Evolutionary conservation across 1,139 yeast species (phyloP).

Genomic region (Kluyveromyces sp.): DNA sequence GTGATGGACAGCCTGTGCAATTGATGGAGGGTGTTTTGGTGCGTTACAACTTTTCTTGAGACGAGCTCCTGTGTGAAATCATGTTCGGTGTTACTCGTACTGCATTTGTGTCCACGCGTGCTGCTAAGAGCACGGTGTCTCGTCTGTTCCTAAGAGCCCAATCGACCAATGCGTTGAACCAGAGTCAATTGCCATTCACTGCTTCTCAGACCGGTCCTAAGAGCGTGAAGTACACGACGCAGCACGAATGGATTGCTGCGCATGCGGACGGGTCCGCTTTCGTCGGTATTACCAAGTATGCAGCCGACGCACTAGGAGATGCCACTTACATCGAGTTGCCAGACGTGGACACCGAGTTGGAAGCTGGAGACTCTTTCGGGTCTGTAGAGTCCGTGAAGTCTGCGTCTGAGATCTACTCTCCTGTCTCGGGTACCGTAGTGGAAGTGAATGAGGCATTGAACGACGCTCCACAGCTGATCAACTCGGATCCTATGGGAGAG

Average conservation of each 20-base stretch:
- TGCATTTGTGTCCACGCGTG: slow-evolving; percentile 1
- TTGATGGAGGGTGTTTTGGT: no score
- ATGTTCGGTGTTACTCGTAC: not conserved
- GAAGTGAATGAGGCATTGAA: slow-evolving; percentile 66
- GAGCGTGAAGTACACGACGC: slow-evolving; percentile 63
- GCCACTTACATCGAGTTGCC: slow-evolving; percentile 92
- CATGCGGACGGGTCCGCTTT: slow-evolving; percentile 78
- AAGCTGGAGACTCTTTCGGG: slow-evolving; percentile 77
- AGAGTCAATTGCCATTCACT: slow-evolving; percentile 28
- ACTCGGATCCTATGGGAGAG: slow-evolving; percentile 83
- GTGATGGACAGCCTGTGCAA: no score
- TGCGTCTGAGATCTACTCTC: slow-evolving; percentile 89
- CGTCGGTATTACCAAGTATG: slow-evolving; percentile 89
- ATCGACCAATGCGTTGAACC: slow-evolving; percentile 26
- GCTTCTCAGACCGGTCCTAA: slow-evolving; percentile 28
- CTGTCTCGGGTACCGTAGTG: slow-evolving; percentile 69
- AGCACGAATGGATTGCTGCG: slow-evolving; percentile 93
- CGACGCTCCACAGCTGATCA: slow-evolving; percentile 69
- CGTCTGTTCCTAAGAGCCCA: slow-evolving; percentile 13
- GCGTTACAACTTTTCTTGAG: no score
- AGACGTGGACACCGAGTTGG: slow-evolving; percentile 59
- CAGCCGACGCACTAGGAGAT: slow-evolving; percentile 97
- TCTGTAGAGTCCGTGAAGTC: slow-evolving; percentile 93
- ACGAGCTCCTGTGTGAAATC: not conserved
- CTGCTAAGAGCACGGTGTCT: slow-evolving; percentile 5